Evolutionary conservation across 805 yeast species (phyloP).

Genomic region (Brettanomyces anomalus): DNA sequence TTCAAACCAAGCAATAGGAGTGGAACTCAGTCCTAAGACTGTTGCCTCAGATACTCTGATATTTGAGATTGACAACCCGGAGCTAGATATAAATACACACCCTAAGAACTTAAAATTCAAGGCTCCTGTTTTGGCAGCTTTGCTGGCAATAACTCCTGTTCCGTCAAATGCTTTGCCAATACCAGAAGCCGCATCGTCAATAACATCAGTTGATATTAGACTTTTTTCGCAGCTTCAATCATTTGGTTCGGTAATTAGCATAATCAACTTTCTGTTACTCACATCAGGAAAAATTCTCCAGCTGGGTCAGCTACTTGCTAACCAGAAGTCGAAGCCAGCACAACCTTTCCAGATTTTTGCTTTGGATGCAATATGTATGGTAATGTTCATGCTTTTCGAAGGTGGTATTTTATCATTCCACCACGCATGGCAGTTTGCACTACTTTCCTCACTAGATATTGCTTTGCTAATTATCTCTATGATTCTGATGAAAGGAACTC

Average conservation of each 20-base stretch:
- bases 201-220: background rate
- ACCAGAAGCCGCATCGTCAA: background rate
- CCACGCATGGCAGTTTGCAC: too few relatives aligned
- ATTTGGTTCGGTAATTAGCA: too few relatives aligned
- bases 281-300: background rate
- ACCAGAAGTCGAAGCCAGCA: too few relatives aligned
- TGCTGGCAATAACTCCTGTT: constrained; percentile 23
- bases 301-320: background rate
- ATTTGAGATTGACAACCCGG: background rate
- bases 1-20: too few relatives aligned
- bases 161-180: constrained; percentile 16
- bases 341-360: too few relatives aligned
- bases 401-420: too few relatives aligned
- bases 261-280: background rate
- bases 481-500: too few relatives aligned
- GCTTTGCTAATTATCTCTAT: too few relatives aligned
- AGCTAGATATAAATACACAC: background rate
- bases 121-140: constrained; percentile 24
- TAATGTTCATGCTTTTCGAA: too few relatives aligned
- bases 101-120: constrained; percentile 6
- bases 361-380: too few relatives aligned
- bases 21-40: background rate
- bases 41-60: constrained; percentile 3
- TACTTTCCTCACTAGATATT: too few relatives aligned
- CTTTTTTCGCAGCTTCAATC: too few relatives aligned